Evolutionary conservation across 176 grass and related monocot species (phyloP).

Genomic region (Phoenix roebelenii): DNA sequence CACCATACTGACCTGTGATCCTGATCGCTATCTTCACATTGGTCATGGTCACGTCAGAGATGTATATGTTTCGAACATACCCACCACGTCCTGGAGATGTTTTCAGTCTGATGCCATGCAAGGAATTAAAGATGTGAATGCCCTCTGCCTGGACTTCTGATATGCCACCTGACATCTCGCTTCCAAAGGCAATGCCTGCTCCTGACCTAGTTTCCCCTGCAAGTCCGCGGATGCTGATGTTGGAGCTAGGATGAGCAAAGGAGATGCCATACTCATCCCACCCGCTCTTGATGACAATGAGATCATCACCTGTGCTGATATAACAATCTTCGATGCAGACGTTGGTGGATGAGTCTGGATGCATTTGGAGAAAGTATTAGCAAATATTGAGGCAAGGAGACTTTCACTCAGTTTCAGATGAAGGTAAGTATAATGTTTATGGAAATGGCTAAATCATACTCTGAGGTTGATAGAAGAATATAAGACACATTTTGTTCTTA

Average conservation of each 20-base stretch:
- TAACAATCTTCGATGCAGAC: slow-evolving; percentile 91
- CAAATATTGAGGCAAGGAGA: too few species aligned
- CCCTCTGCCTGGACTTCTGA: slow-evolving; percentile 50
- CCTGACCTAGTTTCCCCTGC: slow-evolving; percentile 50
- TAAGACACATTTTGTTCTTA: too few species aligned
- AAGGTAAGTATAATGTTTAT: too few species aligned
- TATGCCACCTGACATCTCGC: slow-evolving; percentile 96
- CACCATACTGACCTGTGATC: slow-evolving; percentile 58
- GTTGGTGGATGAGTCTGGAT: slow-evolving; percentile 69
- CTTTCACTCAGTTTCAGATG: too few species aligned
- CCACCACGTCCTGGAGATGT: slow-evolving; percentile 78
- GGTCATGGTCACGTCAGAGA: slow-evolving; percentile 57
- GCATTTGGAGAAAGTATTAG: slow-evolving; percentile 3
- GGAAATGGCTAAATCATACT: too few species aligned
- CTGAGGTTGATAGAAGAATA: too few species aligned
- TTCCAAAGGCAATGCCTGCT: slow-evolving; percentile 80
- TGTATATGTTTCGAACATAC: slow-evolving; percentile 63
- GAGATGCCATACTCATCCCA: slow-evolving; percentile 97
- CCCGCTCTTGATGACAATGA: slow-evolving; percentile 84
- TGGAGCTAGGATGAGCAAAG: slow-evolving; percentile 62
- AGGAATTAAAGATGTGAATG: slow-evolving; percentile 52
- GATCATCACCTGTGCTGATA: slow-evolving; percentile 63
- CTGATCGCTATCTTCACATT: slow-evolving; percentile 78
- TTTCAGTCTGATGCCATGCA: slow-evolving; percentile 83
- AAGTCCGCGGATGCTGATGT: slow-evolving; percentile 74